Base-by-base conservation (phyloP, 306 rosid genomes). In the Quercus variabilis region DNA sequence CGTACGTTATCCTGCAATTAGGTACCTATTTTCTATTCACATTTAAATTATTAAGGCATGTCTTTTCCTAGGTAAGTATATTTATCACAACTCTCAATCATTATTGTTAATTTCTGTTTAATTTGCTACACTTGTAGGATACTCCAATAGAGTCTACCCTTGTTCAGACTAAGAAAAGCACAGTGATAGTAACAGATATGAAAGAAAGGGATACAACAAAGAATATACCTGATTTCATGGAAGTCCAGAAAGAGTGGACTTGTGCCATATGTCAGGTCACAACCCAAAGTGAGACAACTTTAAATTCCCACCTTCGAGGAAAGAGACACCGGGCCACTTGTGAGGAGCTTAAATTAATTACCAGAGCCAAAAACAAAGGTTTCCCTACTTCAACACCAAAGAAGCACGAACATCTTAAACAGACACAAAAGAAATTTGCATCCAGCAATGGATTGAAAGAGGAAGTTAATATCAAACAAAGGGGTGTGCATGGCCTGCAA, bases 221-320 rank as follows among this genome's bases (percentile, higher is more conserved):
- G 4, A 21, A 19, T 30, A 23, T 59, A 12, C 54, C 54, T 12
- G 54, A 49, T 17, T 13, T 74, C 18, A n/a, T 12, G 26, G 5
- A 11, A 11, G 69, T 65, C 23, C 75, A 41, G 38, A 80, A 74
- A 65, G 77, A 30, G 54, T 74, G 79, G 83, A 65, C 28, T 3
- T 67, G 75, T 64, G 62, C 74, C 12, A 33, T 80, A 11, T 79
- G 82, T 68, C 56, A 80, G 10, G 70, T 80, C n/a, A 80, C 62
- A 20, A 17, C 43, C 13, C 0, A 60, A 38, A 54, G 62, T 56
- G 26, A 25, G 60, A 41, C 0, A 8, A 20, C 8, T 65, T 56
- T 74, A 17, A 13, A 54, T 11, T 35, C n/a, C 52, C 74, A 80
- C 51, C n/a, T 55, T 10, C 6, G 0, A 13, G 77, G 73, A 43